Evolutionary conservation across 2,329 filamentous ascomycete genomes (phyloP).

Genomic region (Hymenoscyphus infarciens): DNA sequence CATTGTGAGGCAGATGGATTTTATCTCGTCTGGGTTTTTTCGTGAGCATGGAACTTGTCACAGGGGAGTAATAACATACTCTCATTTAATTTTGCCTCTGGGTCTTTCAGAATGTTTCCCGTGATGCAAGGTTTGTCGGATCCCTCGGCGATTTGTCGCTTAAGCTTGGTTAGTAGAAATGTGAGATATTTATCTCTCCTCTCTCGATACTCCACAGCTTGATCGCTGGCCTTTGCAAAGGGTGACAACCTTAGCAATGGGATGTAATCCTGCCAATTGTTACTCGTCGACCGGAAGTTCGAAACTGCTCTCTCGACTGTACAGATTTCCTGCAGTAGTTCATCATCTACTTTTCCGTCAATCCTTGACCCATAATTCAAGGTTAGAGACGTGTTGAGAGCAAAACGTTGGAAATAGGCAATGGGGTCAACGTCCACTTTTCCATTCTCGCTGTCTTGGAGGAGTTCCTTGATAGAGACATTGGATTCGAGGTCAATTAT

Average conservation of each 20-base stretch:
- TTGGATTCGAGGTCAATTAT: slow-evolving; percentile 76
- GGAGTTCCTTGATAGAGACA: slow-evolving; percentile 68
- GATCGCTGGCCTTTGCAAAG: slow-evolving; percentile 50
- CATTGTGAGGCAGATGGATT: slow-evolving; percentile 79
- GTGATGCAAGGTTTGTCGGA: slow-evolving; percentile 67
- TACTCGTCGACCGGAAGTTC: slow-evolving; percentile 73
- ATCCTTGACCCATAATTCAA: slow-evolving; percentile 79
- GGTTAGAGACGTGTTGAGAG: slow-evolving; percentile 72
- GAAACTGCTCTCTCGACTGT: slow-evolving; percentile 72
- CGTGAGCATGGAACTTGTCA: slow-evolving; percentile 40
- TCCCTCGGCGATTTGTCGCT: slow-evolving; percentile 57
- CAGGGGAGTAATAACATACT: slow-evolving; percentile 41
- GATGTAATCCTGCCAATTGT: slow-evolving; percentile 86
- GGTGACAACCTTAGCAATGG: slow-evolving; percentile 65
- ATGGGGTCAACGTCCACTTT: slow-evolving; percentile 64
- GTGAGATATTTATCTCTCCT: slow-evolving; percentile 65
- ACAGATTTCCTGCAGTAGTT: slow-evolving; percentile 68
- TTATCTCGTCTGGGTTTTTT: slow-evolving; percentile 63
- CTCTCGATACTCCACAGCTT: slow-evolving; percentile 62
- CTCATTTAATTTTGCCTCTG: slow-evolving; percentile 65
- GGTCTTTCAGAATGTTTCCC: slow-evolving; percentile 58
- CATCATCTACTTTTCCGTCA: slow-evolving; percentile 63
- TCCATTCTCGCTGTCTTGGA: slow-evolving; percentile 60
- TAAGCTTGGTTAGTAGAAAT: slow-evolving; percentile 55
- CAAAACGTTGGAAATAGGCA: slow-evolving; percentile 70